Base-by-base conservation (phyloP, 768 basidiomycete genomes). In the Kwoniella sp. region DNA sequence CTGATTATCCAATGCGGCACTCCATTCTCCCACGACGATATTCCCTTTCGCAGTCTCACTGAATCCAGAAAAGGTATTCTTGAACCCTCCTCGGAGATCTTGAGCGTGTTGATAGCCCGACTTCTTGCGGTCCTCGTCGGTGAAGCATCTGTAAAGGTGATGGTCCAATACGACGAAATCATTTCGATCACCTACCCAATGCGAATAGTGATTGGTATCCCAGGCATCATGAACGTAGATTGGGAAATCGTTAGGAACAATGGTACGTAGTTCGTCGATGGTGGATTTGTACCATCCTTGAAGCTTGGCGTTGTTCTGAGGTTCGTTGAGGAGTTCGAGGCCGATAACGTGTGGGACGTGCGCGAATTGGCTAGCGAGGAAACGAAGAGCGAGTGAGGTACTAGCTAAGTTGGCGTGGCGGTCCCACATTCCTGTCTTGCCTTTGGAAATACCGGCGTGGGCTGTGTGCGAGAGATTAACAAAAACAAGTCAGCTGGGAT, bases 121-220 rank as follows among this genome's bases (percentile, higher is more conserved):
- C 2, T 85, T 86, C 1, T 76, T 63, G 19, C 79, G 84, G 76
- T 92, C 91, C 1, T 80, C 80, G 0, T 76, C 64, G 0, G 88
- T 89, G 77, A 91, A 90, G 77, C 89, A 90, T 25, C 91, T 85
- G 72, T 92, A 92, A 22, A 92, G 83, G 72, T 92, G 91, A 68
- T 91, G 89, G 76, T 92, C 91, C 44, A 91, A 81, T 15, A 88
- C 86, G 21, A 87, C 81, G 27, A 86, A 85, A 67, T 88, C 87
- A 0, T 76, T 69, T 58, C 86, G 80, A 36, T 80, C 77, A 1
- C 84, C 82, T 3, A 87, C 80, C 70, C 84, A 89, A 9, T 83
- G 80, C 17, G 86, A 83, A 68, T 90, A 91, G 58, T 84, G 80
- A 26, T 87, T 84, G 0, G 86, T 83, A 71, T 85, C 83, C 90